Evolutionary conservation across 2,329 filamentous ascomycete species (phyloP).

Genomic region (Trichophyton benhamiae): DNA sequence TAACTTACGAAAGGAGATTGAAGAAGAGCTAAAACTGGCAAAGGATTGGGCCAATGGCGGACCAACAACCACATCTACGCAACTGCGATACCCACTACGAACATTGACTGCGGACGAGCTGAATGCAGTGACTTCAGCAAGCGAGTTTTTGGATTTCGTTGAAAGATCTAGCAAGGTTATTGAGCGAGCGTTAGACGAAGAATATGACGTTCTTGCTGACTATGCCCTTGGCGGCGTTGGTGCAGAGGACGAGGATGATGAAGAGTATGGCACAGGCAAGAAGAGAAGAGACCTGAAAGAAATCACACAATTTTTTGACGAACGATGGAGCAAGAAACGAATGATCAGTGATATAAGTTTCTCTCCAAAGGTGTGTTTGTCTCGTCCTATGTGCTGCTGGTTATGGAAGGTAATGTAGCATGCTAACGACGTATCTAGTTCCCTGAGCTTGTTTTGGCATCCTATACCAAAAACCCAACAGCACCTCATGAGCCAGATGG

Average conservation of each 20-base stretch:
- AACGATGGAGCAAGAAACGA: conserved; percentile 91
- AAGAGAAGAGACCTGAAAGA: conserved; percentile 50
- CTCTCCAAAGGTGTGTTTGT: conserved; percentile 58
- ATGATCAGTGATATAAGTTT: conserved; percentile 96
- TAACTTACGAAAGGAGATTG: conserved; percentile 75
- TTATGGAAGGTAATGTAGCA: too few species aligned
- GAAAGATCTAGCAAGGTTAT: conserved; percentile 95
- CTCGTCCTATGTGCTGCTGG: background rate
- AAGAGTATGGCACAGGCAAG: conserved; percentile 35
- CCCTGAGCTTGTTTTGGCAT: conserved; percentile 79
- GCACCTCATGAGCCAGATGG: conserved; percentile 90
- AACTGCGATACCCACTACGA: conserved; percentile 59
- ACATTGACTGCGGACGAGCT: conserved; percentile 74
- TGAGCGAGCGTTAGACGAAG: conserved; percentile 84
- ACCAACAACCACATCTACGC: conserved; percentile 33
- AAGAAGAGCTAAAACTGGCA: conserved; percentile 73
- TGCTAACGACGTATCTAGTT: conserved; percentile 42
- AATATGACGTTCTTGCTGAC: conserved; percentile 91
- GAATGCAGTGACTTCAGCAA: conserved; percentile 76
- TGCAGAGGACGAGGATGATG: conserved; percentile 69
- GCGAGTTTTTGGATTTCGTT: conserved; percentile 90
- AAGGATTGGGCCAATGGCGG: conserved; percentile 34
- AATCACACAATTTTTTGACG: conserved; percentile 84
- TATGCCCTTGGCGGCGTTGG: conserved; percentile 69
- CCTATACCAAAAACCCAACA: conserved; percentile 94